Conservation (phyloP, 2,329 filamentous ascomycete species). For the Orbilia oligospora region DNA sequence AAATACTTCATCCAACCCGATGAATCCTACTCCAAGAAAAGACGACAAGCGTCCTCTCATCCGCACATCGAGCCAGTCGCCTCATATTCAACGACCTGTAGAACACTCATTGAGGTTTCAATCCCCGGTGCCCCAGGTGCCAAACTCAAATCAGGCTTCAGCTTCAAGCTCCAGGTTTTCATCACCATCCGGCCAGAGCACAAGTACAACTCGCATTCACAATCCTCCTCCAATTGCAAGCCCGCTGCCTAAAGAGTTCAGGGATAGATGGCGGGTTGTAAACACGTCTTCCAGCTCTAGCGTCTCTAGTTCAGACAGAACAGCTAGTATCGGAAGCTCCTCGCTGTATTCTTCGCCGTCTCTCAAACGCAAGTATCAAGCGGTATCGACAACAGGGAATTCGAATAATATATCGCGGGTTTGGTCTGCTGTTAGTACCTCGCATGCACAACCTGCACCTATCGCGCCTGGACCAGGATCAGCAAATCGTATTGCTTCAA, state of each 20-base stretch:
- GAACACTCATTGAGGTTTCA: neutral
- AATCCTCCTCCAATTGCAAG: constrained; percentile 9
- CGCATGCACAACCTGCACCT: constrained; percentile 15
- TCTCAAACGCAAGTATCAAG: constrained; percentile 44
- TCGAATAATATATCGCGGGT: constrained; percentile 1
- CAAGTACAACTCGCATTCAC: neutral
- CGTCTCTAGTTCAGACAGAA: neutral
- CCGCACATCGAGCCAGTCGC: neutral
- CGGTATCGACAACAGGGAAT: constrained; percentile 20
- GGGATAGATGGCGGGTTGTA: constrained; percentile 45
- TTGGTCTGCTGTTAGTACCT: neutral
- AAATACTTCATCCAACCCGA: constrained; percentile 1
- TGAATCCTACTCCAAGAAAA: neutral
- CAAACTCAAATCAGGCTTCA: neutral
- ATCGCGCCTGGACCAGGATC: constrained; percentile 4
- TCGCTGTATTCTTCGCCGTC: constrained; percentile 12
- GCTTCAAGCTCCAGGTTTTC: constrained; percentile 3
- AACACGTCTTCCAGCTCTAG: neutral
- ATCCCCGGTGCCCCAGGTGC: neutral
- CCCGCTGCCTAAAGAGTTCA: constrained; percentile 23
- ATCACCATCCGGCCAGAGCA: neutral
- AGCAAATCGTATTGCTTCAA: constrained; percentile 2
- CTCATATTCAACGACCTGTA: neutral
- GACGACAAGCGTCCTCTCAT: neutral
- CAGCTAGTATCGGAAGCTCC: constrained; percentile 24